A percentile compares a stretch with the other conserved stretches of the same genome.
Evolutionary conservation across 306 rosid genomes (phyloP).

Genomic region (Prunus padus): DNA sequence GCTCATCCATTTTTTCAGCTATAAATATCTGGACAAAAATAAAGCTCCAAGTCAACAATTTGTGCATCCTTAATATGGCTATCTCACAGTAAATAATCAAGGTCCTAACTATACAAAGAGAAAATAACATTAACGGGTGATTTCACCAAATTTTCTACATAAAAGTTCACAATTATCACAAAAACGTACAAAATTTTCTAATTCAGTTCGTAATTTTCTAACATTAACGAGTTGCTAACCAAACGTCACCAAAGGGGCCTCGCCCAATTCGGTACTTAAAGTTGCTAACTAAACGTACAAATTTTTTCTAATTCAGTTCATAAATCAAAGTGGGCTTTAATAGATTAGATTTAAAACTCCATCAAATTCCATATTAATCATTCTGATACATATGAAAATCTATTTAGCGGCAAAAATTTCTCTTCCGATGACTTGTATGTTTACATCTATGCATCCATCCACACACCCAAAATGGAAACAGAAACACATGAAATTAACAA

Average conservation of each 20-base stretch:
- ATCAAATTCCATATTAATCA: background rate
- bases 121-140: background rate
- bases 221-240: too few relatives aligned
- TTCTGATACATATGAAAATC: background rate
- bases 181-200: background rate
- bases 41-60: background rate
- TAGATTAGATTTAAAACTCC: background rate
- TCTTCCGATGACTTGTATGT: background rate
- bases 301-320: too few relatives aligned
- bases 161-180: background rate
- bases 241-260: too few relatives aligned
- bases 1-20: conserved; percentile 49
- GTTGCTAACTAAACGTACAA: too few relatives aligned
- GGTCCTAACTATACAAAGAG: background rate
- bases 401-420: background rate
- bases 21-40: background rate
- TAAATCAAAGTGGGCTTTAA: background rate
- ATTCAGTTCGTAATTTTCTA: too few relatives aligned
- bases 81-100: background rate
- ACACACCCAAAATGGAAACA: background rate
- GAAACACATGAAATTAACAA: background rate
- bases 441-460: background rate
- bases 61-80: background rate
- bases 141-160: background rate
- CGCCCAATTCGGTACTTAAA: too few relatives aligned